These are phyloP conservation scores for Dictyostelium firmibasis DNA, from an alignment of 78 protist genomes.

Conservation along the genomic window DNA sequence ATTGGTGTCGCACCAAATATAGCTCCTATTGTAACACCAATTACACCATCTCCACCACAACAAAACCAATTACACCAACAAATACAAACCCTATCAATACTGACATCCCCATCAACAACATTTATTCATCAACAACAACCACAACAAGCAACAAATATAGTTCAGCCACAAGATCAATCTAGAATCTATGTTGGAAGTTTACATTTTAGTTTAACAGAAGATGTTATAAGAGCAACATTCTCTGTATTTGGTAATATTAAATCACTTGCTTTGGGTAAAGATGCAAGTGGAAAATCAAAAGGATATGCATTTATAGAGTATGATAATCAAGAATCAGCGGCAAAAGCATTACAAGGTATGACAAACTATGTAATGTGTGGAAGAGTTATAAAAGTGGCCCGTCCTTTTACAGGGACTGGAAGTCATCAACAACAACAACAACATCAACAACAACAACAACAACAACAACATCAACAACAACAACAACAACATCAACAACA, in stretches of 20 bases:
- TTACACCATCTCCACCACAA: neutral
- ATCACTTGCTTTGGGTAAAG: slow-evolving; percentile 46
- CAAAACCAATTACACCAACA: neutral
- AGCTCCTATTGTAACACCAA: neutral
- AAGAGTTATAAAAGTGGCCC: slow-evolving; percentile 49
- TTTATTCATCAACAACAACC: neutral
- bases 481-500: neutral
- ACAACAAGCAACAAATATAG: neutral
- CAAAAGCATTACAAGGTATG: slow-evolving; percentile 41
- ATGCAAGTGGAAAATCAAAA: slow-evolving; percentile 63
- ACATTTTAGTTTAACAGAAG: slow-evolving; percentile 53
- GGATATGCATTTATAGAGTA: slow-evolving; percentile 71
- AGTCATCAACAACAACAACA: neutral
- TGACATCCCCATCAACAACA: neutral
- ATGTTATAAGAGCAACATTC: slow-evolving; percentile 17
- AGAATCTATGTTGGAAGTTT: slow-evolving; percentile 69
- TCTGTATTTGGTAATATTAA: slow-evolving; percentile 50
- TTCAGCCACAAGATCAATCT: slow-evolving; percentile 15
- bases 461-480: neutral
- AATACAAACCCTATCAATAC: neutral
- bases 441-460: neutral
- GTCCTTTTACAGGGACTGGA: slow-evolving; percentile 31
- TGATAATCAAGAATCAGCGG: slow-evolving; percentile 29
- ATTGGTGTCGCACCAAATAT: neutral
- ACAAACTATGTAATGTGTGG: slow-evolving; percentile 31